Conservation (phyloP, 225 moss, liverwort and hornwort genomes). For the Rhytidiadelphus loreus region DNA sequence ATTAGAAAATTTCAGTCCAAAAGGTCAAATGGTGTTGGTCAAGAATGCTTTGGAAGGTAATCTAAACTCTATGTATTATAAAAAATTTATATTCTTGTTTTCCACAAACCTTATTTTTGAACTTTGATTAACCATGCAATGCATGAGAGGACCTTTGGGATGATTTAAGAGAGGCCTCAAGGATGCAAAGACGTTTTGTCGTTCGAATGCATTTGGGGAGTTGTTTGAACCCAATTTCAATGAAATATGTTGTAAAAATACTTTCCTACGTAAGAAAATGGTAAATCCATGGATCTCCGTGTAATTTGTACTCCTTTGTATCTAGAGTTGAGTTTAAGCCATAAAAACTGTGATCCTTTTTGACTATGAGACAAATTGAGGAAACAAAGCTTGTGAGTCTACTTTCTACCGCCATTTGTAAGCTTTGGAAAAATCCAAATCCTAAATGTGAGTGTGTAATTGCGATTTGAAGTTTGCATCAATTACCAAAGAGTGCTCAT, state of each 20-base stretch:
- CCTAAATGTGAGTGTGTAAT: no score
- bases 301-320: no score
- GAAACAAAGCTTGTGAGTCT: no score
- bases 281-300: no score
- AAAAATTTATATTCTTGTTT: no score
- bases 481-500: no score
- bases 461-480: no score
- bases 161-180: background rate
- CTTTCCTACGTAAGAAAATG: no score
- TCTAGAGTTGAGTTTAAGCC: background rate
- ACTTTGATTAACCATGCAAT: no score
- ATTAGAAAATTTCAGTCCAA: background rate
- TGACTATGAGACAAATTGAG: background rate
- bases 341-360: no score
- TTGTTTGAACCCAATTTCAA: background rate
- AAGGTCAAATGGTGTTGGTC: background rate
- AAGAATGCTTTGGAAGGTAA: background rate
- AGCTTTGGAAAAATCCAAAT: no score
- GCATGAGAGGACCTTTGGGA: rapidly evolving
- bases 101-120: background rate
- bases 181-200: background rate
- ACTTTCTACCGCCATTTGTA: background rate
- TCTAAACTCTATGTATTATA: no score
- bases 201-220: background rate
- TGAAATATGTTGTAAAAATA: background rate